Percentiles rank a stretch among this genome's conserved stretches.
phyloP scores from a whole-genome alignment of 1,284 basidiomycete species.

The Sparassis latifolia region DNA sequence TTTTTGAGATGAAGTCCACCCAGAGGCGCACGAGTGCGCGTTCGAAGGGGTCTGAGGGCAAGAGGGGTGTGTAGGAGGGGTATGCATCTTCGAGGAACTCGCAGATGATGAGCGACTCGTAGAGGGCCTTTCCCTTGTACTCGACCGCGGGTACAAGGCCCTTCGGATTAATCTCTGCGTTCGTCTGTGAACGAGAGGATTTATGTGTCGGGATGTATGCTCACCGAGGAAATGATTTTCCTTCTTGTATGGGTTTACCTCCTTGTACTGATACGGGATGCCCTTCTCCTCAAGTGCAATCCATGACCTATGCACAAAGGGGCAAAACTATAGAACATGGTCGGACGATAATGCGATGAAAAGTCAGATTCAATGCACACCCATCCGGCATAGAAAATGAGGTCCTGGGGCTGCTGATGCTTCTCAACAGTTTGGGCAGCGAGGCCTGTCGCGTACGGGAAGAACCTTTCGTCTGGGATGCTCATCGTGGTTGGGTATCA shows the following conservation, averaged over 20 bases:
- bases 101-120: constrained; percentile 54
- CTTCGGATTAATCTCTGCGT: constrained; percentile 54
- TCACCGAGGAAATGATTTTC: constrained; percentile 52
- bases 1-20: constrained; percentile 48
- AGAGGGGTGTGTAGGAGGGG: constrained; percentile 37
- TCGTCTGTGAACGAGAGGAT: background rate
- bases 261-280: constrained; percentile 58
- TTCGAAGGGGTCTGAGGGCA: constrained; percentile 42
- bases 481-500: constrained; percentile 23
- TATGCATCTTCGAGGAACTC: constrained; percentile 59
- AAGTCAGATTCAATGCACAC: constrained; percentile 23
- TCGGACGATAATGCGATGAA: background rate
- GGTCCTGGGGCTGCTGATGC: constrained; percentile 43
- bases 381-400: constrained; percentile 61
- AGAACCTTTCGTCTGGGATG: constrained; percentile 40
- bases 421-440: constrained; percentile 47
- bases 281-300: constrained; percentile 58
- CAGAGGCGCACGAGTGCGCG: constrained; percentile 45
- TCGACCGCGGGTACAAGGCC: constrained; percentile 62
- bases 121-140: constrained; percentile 48
- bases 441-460: constrained; percentile 50
- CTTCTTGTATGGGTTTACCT: constrained; percentile 70
- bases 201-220: background rate
- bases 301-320: constrained; percentile 65
- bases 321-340: constrained; percentile 46